phyloP scores from a whole-genome alignment of 192 early-diverging fungal species.

The Chytriomyces confervae region DNA sequence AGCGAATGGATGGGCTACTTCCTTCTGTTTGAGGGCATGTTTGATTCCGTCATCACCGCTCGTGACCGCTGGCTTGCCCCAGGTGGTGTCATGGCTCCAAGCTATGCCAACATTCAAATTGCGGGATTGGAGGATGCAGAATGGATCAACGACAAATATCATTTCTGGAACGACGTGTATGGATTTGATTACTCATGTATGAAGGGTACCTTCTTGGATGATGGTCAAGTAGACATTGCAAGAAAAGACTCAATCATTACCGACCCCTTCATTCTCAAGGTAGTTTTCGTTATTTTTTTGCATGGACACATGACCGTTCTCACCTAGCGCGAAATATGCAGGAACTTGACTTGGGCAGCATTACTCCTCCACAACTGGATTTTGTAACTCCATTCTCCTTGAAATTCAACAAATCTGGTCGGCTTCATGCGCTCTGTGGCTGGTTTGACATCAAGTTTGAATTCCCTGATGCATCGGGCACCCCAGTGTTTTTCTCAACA shows the following conservation, averaged over 20 bases:
- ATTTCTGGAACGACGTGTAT: constrained; percentile 93
- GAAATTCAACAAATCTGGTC: constrained; percentile 63
- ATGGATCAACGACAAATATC: constrained; percentile 76
- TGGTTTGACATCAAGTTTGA: constrained; percentile 95
- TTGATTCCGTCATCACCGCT: constrained; percentile 85
- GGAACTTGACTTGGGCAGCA: constrained; percentile 74
- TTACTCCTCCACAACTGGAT: constrained; percentile 71
- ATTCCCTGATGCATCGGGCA: constrained; percentile 41
- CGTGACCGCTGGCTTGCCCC: constrained; percentile 78
- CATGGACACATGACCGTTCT: background rate
- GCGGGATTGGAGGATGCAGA: constrained; percentile 79
- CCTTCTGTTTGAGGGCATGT: constrained; percentile 88
- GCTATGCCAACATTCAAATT: constrained; percentile 72
- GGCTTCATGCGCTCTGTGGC: constrained; percentile 79
- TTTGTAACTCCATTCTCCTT: constrained; percentile 77
- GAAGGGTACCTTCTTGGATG: constrained; percentile 73
- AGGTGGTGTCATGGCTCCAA: constrained; percentile 73
- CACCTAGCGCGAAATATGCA: constrained; percentile 34
- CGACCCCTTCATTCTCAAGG: constrained; percentile 61
- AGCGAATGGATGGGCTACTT: constrained; percentile 97
- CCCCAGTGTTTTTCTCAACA: constrained; percentile 65
- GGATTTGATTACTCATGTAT: constrained; percentile 92
- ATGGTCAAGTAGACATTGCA: constrained; percentile 85
- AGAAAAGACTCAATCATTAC: constrained; percentile 71
- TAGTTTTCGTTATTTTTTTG: constrained; percentile 9